These are phyloP conservation scores for Trichoderma gamsii DNA, from an alignment of 495 filamentous ascomycete species.

Conservation along the genomic window DNA sequence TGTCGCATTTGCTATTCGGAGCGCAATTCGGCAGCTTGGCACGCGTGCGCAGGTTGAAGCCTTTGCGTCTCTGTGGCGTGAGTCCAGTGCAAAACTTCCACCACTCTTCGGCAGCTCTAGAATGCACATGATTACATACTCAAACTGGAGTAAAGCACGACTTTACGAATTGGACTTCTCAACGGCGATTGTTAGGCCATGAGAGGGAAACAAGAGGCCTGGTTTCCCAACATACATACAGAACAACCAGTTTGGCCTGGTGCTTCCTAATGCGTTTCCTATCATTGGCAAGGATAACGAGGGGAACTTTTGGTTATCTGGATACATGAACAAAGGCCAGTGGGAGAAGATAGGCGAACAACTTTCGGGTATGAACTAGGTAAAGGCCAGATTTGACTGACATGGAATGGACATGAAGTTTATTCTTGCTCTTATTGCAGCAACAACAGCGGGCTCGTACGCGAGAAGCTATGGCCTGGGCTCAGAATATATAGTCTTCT, in stretches of 20 bases:
- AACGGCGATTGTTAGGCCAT: neutral
- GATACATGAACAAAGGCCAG: neutral
- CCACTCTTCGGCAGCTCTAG: neutral
- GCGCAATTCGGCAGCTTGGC: neutral
- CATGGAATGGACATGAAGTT: no score
- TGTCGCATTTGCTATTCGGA: neutral
- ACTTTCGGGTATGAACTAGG: neutral
- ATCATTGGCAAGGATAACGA: neutral
- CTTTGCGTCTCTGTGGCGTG: neutral
- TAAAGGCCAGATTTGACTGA: no score
- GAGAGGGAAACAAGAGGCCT: neutral
- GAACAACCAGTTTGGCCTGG: neutral
- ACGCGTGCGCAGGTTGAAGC: neutral
- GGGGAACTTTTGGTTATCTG: neutral
- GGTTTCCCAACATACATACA: neutral
- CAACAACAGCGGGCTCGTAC: no score
- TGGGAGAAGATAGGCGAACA: conserved; percentile 4
- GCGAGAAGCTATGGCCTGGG: no score
- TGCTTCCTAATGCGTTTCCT: neutral
- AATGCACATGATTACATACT: neutral
- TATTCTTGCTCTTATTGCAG: no score
- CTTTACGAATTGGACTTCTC: neutral
- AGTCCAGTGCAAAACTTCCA: neutral
- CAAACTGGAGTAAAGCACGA: neutral
- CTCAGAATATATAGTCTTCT: no score